A percentile compares a stretch with the other conserved stretches of the same genome.
Evolutionary conservation across 345 rosid genomes (phyloP).

Genomic region (Balakata baccata): DNA sequence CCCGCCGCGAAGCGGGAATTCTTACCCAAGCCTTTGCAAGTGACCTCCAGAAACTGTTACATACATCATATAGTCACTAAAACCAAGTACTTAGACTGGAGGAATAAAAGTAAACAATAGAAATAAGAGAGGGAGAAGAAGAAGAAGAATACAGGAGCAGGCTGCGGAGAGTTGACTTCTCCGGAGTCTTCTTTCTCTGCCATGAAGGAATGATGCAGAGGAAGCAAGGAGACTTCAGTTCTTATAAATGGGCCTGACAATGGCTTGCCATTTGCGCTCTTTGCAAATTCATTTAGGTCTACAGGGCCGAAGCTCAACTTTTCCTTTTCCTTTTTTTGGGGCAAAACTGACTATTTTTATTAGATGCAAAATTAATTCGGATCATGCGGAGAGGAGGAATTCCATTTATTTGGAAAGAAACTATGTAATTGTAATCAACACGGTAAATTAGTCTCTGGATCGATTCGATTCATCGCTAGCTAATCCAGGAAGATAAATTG

Average conservation of each 20-base stretch:
- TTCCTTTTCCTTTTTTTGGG: too few species aligned
- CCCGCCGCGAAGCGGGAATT: slow-evolving; percentile 60
- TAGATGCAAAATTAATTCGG: too few species aligned
- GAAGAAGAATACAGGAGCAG: slow-evolving; percentile 23
- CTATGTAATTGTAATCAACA: too few species aligned
- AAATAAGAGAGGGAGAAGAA: slow-evolving; percentile 6
- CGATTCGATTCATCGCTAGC: too few species aligned
- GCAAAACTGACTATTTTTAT: too few species aligned
- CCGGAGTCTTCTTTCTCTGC: slow-evolving; percentile 19
- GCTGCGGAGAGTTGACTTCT: slow-evolving; percentile 17
- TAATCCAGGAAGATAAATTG: too few species aligned
- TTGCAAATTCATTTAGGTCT: too few species aligned
- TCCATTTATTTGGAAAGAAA: too few species aligned
- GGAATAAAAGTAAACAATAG: background rate
- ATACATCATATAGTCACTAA: background rate
- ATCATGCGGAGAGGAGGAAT: too few species aligned
- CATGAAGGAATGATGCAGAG: slow-evolving; percentile 4
- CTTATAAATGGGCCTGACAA: background rate
- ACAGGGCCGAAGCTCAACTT: too few species aligned
- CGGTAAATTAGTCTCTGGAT: too few species aligned
- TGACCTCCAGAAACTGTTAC: slow-evolving; percentile 64
- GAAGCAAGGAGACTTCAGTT: background rate
- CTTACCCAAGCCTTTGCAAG: slow-evolving; percentile 51
- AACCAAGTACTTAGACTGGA: background rate
- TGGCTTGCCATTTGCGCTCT: too few species aligned